These are phyloP conservation scores for Macrophomina tecta DNA, from an alignment of 2,329 filamentous ascomycete species.

Conservation along the genomic window DNA sequence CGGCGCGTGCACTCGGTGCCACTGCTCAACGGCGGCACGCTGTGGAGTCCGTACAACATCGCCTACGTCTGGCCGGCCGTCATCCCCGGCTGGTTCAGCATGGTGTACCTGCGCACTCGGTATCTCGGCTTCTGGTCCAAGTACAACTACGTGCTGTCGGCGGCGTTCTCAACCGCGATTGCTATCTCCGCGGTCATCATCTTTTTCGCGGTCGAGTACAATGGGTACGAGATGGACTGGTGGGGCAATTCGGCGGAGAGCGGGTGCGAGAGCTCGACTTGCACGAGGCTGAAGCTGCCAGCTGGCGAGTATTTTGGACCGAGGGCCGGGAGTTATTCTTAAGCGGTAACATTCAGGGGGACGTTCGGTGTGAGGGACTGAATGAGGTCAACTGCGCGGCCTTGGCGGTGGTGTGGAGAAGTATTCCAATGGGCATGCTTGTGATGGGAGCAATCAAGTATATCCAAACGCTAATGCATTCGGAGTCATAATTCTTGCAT, in stretches of 20 bases:
- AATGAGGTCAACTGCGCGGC: no score
- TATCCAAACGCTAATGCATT: no score
- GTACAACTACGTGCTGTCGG: conserved; percentile 78
- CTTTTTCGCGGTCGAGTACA: conserved; percentile 71
- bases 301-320: neutral
- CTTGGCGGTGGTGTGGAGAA: no score
- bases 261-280: conserved; percentile 6
- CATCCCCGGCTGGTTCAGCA: conserved; percentile 57
- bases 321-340: neutral
- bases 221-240: conserved; percentile 60
- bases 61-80: conserved; percentile 56
- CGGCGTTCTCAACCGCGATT: conserved; percentile 72
- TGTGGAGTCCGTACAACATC: conserved; percentile 52
- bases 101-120: conserved; percentile 58
- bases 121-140: conserved; percentile 59
- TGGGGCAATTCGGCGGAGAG: conserved; percentile 58
- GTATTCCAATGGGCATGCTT: no score
- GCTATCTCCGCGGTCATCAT: conserved; percentile 71
- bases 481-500: no score
- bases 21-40: conserved; percentile 27
- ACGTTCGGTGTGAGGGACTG: no score
- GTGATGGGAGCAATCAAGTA: no score
- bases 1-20: conserved; percentile 39
- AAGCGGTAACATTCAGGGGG: neutral
- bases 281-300: conserved; percentile 5